phyloP scores from a whole-genome alignment of 108 stramenopile genomes.

The Asterionellopsis glacialis region DNA sequence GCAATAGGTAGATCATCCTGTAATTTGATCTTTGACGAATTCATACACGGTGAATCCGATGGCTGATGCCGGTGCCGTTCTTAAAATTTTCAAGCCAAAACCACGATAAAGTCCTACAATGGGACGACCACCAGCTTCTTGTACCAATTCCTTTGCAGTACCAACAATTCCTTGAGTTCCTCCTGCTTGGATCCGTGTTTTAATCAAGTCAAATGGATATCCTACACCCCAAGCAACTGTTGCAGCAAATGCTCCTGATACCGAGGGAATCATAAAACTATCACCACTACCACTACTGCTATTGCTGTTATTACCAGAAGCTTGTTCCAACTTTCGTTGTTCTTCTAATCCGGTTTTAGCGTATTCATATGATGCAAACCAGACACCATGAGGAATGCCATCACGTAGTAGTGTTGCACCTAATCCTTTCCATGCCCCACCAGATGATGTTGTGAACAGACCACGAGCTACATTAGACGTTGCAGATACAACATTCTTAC shows the following conservation, averaged over 20 bases:
- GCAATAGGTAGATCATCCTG: too few species aligned
- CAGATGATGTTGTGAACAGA: constrained; percentile 4
- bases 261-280: constrained; percentile 46
- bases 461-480: constrained; percentile 13
- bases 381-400: constrained; percentile 83
- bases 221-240: constrained; percentile 81
- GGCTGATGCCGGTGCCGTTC: constrained; percentile 71
- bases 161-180: constrained; percentile 30
- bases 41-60: constrained; percentile 80
- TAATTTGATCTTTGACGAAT: constrained; percentile 23
- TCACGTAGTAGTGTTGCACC: constrained; percentile 72
- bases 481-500: constrained; percentile 20
- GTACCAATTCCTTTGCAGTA: constrained; percentile 45
- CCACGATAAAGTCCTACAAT: constrained; percentile 62
- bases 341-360: constrained; percentile 24
- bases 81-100: constrained; percentile 68
- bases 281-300: constrained; percentile 6
- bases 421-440: constrained; percentile 55
- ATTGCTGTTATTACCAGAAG: background rate
- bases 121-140: constrained; percentile 41
- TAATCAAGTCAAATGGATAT: constrained; percentile 81
- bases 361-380: constrained; percentile 59
- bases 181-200: constrained; percentile 76
- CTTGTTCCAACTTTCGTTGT: background rate
- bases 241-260: constrained; percentile 75